phyloP scores from a whole-genome alignment of 768 basidiomycete species.

The Paxillus rubicundulus region DNA sequence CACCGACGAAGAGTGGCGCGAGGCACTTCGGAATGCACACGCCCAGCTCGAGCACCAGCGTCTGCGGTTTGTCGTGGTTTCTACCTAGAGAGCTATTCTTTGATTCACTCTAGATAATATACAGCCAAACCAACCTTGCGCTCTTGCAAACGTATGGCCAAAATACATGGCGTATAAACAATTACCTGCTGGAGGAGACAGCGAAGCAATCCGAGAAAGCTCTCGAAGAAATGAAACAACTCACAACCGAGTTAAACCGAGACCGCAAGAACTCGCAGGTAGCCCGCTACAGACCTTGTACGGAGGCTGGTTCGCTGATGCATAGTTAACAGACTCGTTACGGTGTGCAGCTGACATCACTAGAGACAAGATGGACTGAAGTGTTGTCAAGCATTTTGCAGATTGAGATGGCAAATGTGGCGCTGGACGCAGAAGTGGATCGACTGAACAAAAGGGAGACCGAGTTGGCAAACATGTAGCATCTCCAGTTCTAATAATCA shows the following conservation, averaged over 20 bases:
- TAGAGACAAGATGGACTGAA: constrained; percentile 92
- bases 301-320: background rate
- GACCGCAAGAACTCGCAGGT: constrained; percentile 87
- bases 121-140: constrained; percentile 78
- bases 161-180: constrained; percentile 91
- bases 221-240: constrained; percentile 73
- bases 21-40: constrained; percentile 70
- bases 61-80: constrained; percentile 51
- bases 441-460: constrained; percentile 56
- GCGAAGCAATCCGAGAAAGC: constrained; percentile 68
- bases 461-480: constrained; percentile 48
- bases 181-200: constrained; percentile 79
- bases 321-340: constrained; percentile 55
- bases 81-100: background rate
- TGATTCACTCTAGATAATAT: constrained; percentile 9
- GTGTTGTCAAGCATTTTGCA: constrained; percentile 87
- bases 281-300: background rate
- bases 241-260: constrained; percentile 84
- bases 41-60: constrained; percentile 85
- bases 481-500: background rate
- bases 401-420: constrained; percentile 92
- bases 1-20: constrained; percentile 75
- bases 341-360: constrained; percentile 72
- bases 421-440: constrained; percentile 78
- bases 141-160: constrained; percentile 83